A percentile compares a stretch with the other conserved stretches of the same genome.
Conservation (phyloP, 345 rosid genomes). For the Moringa oleifera region DNA sequence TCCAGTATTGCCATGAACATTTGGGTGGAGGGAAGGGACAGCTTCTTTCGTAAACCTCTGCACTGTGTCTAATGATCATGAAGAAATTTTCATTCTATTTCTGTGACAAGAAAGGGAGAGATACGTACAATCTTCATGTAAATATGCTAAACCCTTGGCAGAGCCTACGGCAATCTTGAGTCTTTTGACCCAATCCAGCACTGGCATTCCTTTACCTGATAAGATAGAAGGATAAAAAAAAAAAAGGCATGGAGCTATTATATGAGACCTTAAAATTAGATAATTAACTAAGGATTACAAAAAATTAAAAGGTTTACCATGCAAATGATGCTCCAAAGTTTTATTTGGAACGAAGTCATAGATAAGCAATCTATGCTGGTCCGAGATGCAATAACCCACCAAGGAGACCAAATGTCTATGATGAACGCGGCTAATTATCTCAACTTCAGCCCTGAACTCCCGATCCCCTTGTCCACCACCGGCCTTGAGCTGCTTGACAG, state of each 20-base stretch:
- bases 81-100: too few relatives aligned
- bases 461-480: slow-evolving; percentile 99
- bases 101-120: slow-evolving; percentile 2
- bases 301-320: slow-evolving; percentile 45
- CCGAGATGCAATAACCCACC: slow-evolving; percentile 77
- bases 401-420: slow-evolving; percentile 92
- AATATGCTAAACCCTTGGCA: slow-evolving; percentile 96
- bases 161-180: slow-evolving; percentile 85
- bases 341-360: slow-evolving; percentile 89
- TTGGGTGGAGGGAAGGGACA: too few relatives aligned
- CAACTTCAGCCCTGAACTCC: slow-evolving; percentile 93
- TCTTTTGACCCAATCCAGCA: slow-evolving; percentile 79
- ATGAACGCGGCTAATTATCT: slow-evolving; percentile 92
- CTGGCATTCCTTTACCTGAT: slow-evolving; percentile 48
- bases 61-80: too few relatives aligned
- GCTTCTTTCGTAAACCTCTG: too few relatives aligned
- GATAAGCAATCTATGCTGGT: slow-evolving; percentile 63
- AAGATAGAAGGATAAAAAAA: slow-evolving; percentile 9
- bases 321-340: slow-evolving; percentile 92
- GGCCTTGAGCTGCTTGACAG: slow-evolving; percentile 88
- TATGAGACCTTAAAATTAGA: not conserved
- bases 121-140: slow-evolving; percentile 93
- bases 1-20: too few relatives aligned
- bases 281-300: not conserved
- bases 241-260: too few relatives aligned